phyloP scores from a whole-genome alignment of 2,329 filamentous ascomycete genomes.

The Fusarium metavorans region DNA sequence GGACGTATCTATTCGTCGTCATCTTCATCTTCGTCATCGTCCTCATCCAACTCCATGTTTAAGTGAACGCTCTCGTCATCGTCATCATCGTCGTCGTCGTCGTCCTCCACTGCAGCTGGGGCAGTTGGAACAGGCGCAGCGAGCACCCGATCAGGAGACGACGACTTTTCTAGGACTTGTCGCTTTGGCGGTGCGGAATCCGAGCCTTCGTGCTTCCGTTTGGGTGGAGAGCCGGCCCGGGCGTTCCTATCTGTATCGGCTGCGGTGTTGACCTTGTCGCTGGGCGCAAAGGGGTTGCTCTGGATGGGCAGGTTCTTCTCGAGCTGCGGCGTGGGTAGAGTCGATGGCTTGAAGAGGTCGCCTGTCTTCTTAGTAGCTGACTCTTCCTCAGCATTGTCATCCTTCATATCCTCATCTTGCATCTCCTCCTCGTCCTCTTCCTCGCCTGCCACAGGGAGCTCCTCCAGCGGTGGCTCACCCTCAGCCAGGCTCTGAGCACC shows the following conservation, averaged over 20 bases:
- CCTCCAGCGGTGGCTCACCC: slow-evolving; percentile 36
- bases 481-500: slow-evolving; percentile 41
- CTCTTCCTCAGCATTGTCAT: slow-evolving; percentile 54
- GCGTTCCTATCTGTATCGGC: slow-evolving; percentile 22
- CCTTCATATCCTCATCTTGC: slow-evolving; percentile 53
- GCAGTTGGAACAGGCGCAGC: slow-evolving; percentile 28
- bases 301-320: slow-evolving; percentile 45
- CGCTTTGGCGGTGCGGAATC: slow-evolving; percentile 54
- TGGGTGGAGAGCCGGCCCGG: slow-evolving; percentile 48
- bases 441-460: slow-evolving; percentile 42
- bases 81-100: slow-evolving; percentile 47
- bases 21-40: slow-evolving; percentile 57
- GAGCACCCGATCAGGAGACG: slow-evolving; percentile 34
- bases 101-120: slow-evolving; percentile 35
- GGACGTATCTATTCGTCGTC: slow-evolving; percentile 28
- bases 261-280: slow-evolving; percentile 31
- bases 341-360: slow-evolving; percentile 36
- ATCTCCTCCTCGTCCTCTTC: slow-evolving; percentile 54
- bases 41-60: slow-evolving; percentile 70
- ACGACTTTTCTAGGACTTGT: slow-evolving; percentile 53
- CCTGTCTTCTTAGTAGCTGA: slow-evolving; percentile 30
- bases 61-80: slow-evolving; percentile 69
- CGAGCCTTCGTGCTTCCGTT: slow-evolving; percentile 55
- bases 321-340: slow-evolving; percentile 33
- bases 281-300: slow-evolving; percentile 53